phyloP scores from a whole-genome alignment of 2,329 filamentous ascomycete species.

The Fonsecaea nubica region DNA sequence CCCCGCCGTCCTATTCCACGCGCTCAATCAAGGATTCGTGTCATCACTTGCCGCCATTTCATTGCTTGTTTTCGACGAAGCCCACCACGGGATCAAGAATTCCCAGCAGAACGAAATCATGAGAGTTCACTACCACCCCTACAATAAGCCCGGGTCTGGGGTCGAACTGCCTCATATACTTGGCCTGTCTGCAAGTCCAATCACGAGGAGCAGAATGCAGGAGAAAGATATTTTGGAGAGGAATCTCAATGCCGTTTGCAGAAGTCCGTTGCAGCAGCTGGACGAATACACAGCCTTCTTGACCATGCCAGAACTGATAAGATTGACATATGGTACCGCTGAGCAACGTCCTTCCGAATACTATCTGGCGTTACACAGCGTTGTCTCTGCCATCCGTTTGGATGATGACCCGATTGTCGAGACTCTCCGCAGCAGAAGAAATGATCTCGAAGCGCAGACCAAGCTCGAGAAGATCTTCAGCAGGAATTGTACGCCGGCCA shows the following conservation, averaged over 20 bases:
- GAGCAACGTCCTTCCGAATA: constrained; percentile 33
- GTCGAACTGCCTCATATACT: constrained; percentile 68
- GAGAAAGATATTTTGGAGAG: constrained; percentile 63
- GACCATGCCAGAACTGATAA: constrained; percentile 67
- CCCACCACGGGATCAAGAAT: constrained; percentile 73
- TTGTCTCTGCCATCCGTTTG: constrained; percentile 60
- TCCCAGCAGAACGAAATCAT: constrained; percentile 75
- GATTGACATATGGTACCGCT: constrained; percentile 44
- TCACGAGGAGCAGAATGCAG: constrained; percentile 55
- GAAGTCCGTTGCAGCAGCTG: constrained; percentile 71
- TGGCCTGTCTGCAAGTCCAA: constrained; percentile 80
- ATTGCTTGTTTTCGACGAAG: constrained; percentile 84
- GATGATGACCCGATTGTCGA: constrained; percentile 66
- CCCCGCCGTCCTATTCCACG: constrained; percentile 75
- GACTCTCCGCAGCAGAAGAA: constrained; percentile 53
- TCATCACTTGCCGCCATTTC: constrained; percentile 64
- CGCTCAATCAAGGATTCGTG: constrained; percentile 76
- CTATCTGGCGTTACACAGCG: constrained; percentile 55
- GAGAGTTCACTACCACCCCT: constrained; percentile 70
- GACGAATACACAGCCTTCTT: constrained; percentile 72
- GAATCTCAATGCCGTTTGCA: constrained; percentile 72
- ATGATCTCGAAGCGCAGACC: constrained; percentile 41
- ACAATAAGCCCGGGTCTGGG: constrained; percentile 46
- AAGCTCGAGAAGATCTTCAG: constrained; percentile 43
- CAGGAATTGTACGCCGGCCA: constrained; percentile 46